These are phyloP conservation scores for Spinellus fusiger DNA, from an alignment of 192 early-diverging fungal species.

Conservation along the genomic window DNA sequence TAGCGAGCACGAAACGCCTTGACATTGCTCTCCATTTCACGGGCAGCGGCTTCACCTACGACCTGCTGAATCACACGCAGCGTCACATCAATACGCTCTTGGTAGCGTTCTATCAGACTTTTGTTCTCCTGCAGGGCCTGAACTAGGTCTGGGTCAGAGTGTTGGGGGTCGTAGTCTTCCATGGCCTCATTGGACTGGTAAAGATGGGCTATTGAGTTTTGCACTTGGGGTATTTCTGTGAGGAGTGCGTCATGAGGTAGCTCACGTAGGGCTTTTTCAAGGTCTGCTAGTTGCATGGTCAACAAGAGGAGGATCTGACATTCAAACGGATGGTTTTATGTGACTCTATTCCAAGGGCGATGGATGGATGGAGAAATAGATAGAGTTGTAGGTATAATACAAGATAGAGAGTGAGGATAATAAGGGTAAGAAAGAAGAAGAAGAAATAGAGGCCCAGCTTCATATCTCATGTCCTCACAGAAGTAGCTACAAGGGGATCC, in stretches of 20 bases:
- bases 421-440: too few species aligned
- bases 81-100: slow-evolving; percentile 21
- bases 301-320: too few species aligned
- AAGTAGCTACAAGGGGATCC: too few species aligned
- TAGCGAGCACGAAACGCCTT: slow-evolving; percentile 13
- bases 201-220: slow-evolving; percentile 37
- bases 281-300: not conserved
- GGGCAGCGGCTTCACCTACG: slow-evolving; percentile 23
- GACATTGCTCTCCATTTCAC: slow-evolving; percentile 25
- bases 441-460: not conserved
- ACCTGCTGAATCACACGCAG: slow-evolving; percentile 20
- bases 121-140: slow-evolving; percentile 33
- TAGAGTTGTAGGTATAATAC: not conserved
- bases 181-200: slow-evolving; percentile 35
- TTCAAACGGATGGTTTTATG: too few species aligned
- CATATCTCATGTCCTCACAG: not conserved
- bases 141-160: slow-evolving; percentile 26
- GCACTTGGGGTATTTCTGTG: slow-evolving; percentile 30
- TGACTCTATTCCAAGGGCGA: not conserved
- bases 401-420: not conserved
- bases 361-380: not conserved
- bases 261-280: slow-evolving; percentile 11
- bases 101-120: slow-evolving; percentile 25
- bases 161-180: slow-evolving; percentile 29
- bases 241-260: slow-evolving; percentile 26